Evolutionary conservation across 805 yeast species (phyloP).

Genomic region (Tetrapisispora iriomotensis): DNA sequence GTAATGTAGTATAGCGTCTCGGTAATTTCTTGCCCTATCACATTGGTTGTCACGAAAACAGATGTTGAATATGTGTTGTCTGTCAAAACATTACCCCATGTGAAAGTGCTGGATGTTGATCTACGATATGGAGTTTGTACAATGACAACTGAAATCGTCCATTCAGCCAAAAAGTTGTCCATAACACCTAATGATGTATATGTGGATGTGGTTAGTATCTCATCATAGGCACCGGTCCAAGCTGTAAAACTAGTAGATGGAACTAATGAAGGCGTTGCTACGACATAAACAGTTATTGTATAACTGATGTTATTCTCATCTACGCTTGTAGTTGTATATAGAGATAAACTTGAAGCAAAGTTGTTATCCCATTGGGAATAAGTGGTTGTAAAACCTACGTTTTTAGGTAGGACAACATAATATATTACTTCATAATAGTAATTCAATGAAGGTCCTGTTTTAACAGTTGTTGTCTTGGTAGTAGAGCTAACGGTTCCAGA

Average conservation of each 20-base stretch:
- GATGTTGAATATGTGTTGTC: neutral
- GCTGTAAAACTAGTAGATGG: neutral
- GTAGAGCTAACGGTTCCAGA: neutral
- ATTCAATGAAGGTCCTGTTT: neutral
- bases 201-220: neutral
- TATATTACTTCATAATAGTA: neutral
- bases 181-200: neutral
- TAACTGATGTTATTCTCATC: neutral
- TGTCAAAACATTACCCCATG: neutral
- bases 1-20: neutral
- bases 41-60: neutral
- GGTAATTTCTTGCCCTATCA: neutral
- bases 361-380: neutral
- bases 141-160: neutral
- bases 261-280: neutral
- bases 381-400: neutral
- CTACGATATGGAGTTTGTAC: neutral
- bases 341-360: neutral
- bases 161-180: neutral
- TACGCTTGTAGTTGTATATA: neutral
- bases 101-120: neutral
- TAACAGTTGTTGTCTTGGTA: neutral
- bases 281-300: neutral
- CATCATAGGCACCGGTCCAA: neutral
- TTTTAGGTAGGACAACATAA: neutral